phyloP scores from a whole-genome alignment of 345 rosid genomes.

The Eucalyptus fibrosa region DNA sequence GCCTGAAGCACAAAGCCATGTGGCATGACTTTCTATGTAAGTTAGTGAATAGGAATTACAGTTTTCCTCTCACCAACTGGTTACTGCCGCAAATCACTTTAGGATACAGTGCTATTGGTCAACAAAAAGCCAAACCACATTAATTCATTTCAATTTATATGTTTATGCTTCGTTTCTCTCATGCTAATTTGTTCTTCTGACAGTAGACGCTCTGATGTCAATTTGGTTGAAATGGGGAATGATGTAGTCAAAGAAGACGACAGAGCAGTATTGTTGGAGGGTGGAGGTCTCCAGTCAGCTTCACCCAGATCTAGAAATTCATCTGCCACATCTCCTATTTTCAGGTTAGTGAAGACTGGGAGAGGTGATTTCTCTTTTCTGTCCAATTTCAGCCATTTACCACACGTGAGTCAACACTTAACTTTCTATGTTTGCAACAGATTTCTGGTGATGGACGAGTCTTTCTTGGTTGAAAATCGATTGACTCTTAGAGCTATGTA shows the following conservation, averaged over 20 bases:
- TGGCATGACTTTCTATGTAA: background rate
- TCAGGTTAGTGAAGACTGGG: constrained; percentile 25
- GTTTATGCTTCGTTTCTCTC: background rate
- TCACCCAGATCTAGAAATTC: constrained; percentile 57
- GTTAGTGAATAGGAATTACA: background rate
- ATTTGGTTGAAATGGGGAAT: constrained; percentile 51
- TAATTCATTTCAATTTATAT: background rate
- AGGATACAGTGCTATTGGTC: background rate
- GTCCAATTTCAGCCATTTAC: background rate
- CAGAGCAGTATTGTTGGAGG: constrained; percentile 67
- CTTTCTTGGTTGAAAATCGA: constrained; percentile 77
- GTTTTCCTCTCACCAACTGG: background rate
- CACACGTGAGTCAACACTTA: background rate
- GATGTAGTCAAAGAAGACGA: constrained; percentile 64
- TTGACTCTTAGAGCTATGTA: constrained; percentile 83
- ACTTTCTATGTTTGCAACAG: constrained; percentile 14
- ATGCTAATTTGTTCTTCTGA: background rate
- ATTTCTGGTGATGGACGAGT: constrained; percentile 73
- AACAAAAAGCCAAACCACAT: background rate
- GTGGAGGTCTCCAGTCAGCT: constrained; percentile 70
- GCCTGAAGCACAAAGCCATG: background rate
- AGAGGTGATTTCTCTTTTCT: background rate
- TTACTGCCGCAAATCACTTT: background rate
- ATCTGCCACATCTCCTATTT: constrained; percentile 37
- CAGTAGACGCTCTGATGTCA: constrained; percentile 80